Base-by-base conservation (phyloP, 139 green algal genomes). In the Chlorella sp. region DNA sequence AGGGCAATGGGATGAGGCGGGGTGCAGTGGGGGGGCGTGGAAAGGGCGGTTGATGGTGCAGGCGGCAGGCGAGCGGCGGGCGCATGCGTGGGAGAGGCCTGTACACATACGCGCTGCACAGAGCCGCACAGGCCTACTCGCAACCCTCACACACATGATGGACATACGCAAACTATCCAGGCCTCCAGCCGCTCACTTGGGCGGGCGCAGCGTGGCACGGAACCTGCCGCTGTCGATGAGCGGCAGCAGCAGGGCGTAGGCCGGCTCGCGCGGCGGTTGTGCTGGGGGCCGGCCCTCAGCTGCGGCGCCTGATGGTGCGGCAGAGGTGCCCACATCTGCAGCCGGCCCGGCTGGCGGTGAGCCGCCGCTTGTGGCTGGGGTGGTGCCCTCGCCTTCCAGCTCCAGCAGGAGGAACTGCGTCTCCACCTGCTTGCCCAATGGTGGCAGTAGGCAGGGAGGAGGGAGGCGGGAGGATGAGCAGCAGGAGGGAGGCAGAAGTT, bases 401-500 rank as follows among this genome's bases (percentile, higher is more conserved):
- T 97, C 90, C 44, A 96, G 65, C 87, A 98, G 87, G 81, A 98
- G 56, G 87, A 98, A 98, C 85, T 98, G 96, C 26, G 94, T 98
- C 86, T 98, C 96, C 5, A 93, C 92, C 76, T 82, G 58, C 74
- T 40, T 17, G 17, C 24, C 38, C 38, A 76, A 8, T 16, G 6
- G 65, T 22, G 65, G 60, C 20, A 30, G 60, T 6, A 34, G 19
- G 60, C 60, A 30, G 22, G 30, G 14, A 43, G n/a, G 32, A 73
- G 22, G 34, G 65, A 24, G n/a, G 6, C 5, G n/a, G 32, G 38
- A 46, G 38, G 69, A 20, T 17, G 11, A 76, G 69, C 34, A 28
- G 11, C n/a, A n/a, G n/a, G n/a, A n/a, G n/a, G n/a, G n/a, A n/a
- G n/a, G n/a, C n/a, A n/a, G n/a, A n/a, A n/a, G n/a, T n/a, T n/a